Percentiles rank a stretch among this genome's conserved stretches.
These are phyloP conservation scores for Helicostylum pulchrum DNA, from an alignment of 192 early-diverging fungal genomes.

Conservation along the genomic window DNA sequence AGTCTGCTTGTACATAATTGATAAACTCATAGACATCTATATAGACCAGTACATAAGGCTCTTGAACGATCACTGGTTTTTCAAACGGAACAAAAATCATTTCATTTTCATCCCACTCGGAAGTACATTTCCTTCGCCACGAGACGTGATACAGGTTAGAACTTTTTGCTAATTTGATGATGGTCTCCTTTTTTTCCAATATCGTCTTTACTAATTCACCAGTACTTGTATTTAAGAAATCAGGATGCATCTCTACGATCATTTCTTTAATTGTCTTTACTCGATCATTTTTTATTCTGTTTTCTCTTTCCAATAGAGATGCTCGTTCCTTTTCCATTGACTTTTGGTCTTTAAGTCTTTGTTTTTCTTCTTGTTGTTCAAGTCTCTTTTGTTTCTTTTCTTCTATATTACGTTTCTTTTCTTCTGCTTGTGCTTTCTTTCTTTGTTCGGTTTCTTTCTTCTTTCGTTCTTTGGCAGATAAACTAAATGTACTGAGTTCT, in stretches of 20 bases:
- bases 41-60: constrained; percentile 27
- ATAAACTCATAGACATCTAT: constrained; percentile 26
- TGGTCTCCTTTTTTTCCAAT: constrained; percentile 10
- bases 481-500: not conserved
- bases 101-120: constrained; percentile 31
- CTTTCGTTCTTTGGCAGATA: not conserved
- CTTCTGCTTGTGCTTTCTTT: constrained; percentile 1
- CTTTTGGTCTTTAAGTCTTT: not conserved
- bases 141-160: constrained; percentile 26
- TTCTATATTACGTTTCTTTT: not conserved
- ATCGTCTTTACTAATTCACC: constrained; percentile 27
- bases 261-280: constrained; percentile 39
- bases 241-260: constrained; percentile 38
- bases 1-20: constrained; percentile 7
- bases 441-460: not conserved
- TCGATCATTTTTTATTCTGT: constrained; percentile 30
- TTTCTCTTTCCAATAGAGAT: constrained; percentile 28
- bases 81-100: constrained; percentile 27
- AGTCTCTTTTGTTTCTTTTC: not conserved
- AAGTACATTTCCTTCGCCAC: constrained; percentile 35
- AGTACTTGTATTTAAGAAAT: constrained; percentile 24
- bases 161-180: not conserved
- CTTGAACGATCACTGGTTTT: constrained; percentile 21
- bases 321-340: constrained; percentile 23
- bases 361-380: not conserved